Evolutionary conservation across 441 rosid genomes (phyloP), one percentile per base, ranked within the genome.

Genomic region (Erodium moschatum): DNA sequence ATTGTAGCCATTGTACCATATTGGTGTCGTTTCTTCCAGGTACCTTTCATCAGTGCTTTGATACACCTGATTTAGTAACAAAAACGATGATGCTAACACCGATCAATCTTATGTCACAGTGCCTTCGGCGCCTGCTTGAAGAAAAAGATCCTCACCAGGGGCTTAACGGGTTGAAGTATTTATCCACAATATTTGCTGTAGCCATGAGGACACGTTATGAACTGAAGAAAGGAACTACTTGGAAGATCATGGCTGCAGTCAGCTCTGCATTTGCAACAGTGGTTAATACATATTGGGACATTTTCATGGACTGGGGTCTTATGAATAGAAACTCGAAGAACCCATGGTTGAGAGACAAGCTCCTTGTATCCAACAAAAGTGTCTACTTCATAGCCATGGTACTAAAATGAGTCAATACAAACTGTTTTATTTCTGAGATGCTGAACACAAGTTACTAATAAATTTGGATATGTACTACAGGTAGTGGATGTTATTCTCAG

Each of bases 261-360:
- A 81, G 84, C 5, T 83, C 92, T 2, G 84, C 66, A 50, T 66
- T 85, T 58, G 91, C 92, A 5, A 88, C 94, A 0, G 13, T 85
- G 20, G 19, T 65, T 71, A 79, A 68, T 58, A 82, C 87, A 0
- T 87, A 87, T 29, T 89, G 97, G 96, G 97, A 89, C 70, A 62
- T 91, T 21, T 86, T 85, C 60, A 72, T 76, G 1, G 96, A 88
- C 46, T 91, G 97, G 96, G 97, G 96, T 67, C 96, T 91, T 67
- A 75, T 91, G 65, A 68, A 70, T 33, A 65, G 79, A 20, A 68
- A 81, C 66, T 85, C 97, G 9, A 84, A 65, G 27, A 89, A 91
- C 76, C 87, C 81, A 11, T 92, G 94, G 94, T 72, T 92, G 69
- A 87, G 96, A 78, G 96, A 92, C 56, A 89, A 89, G 73, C 91